Conservation (phyloP, 345 rosid species). For the Syzygium grande region DNA sequence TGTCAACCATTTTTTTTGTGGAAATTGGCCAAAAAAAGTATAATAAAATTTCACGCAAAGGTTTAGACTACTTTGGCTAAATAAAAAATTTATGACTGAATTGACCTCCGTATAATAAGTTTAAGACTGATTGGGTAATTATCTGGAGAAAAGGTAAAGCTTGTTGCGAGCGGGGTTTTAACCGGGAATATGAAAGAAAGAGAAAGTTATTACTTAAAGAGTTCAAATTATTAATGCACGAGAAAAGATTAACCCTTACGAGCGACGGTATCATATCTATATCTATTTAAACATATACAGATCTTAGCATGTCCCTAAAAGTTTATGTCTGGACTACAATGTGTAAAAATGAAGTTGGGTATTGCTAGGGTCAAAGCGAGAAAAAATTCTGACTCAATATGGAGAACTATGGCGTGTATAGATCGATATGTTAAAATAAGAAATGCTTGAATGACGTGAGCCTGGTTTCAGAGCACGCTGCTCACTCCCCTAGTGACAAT, state of each 20-base stretch:
- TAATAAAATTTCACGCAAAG: not conserved
- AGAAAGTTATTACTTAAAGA: not conserved
- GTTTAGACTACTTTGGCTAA: not conserved
- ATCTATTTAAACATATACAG: not conserved
- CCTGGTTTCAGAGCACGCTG: too few species aligned
- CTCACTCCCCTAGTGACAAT: too few species aligned
- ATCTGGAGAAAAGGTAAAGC: not conserved
- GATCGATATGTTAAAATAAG: too few species aligned
- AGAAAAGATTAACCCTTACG: not conserved
- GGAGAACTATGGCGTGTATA: too few species aligned
- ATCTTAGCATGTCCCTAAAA: too few species aligned
- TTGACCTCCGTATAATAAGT: rapidly evolving
- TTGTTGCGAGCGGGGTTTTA: not conserved
- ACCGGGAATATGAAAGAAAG: not conserved
- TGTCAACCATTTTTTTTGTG: too few species aligned
- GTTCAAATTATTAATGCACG: not conserved
- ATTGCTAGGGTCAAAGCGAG: too few species aligned
- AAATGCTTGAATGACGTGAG: too few species aligned
- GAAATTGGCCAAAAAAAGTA: too few species aligned
- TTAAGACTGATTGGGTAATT: not conserved
- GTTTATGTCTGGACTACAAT: too few species aligned
- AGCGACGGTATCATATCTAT: not conserved
- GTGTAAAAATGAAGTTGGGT: too few species aligned
- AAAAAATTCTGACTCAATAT: too few species aligned
- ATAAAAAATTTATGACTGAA: not conserved